phyloP scores from a whole-genome alignment of 2,329 filamentous ascomycete genomes.

The Sarocladium strictum region DNA sequence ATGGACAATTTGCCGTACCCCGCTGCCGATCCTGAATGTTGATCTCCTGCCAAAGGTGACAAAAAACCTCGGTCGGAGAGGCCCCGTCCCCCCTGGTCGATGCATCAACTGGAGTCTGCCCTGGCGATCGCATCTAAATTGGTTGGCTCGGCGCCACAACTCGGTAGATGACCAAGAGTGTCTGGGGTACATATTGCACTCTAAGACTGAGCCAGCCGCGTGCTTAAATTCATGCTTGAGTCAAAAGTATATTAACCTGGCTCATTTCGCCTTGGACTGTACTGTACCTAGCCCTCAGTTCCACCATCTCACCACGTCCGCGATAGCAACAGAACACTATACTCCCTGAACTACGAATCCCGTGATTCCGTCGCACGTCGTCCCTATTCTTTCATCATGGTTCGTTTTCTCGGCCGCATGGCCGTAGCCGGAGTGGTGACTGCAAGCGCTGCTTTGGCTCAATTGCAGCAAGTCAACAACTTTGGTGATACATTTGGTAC shows the following conservation, averaged over 20 bases:
- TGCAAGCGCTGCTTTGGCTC: constrained; percentile 1
- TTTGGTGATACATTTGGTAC: constrained; percentile 10
- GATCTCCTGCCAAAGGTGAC: constrained; percentile 5
- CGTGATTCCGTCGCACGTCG: too few species aligned
- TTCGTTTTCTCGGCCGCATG: not conserved
- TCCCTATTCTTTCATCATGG: not conserved
- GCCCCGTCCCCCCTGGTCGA: not conserved
- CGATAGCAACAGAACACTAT: too few species aligned
- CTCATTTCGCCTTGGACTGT: not conserved
- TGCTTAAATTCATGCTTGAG: not conserved
- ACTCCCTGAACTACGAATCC: too few species aligned
- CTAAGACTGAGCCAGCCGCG: not conserved
- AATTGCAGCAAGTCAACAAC: constrained; percentile 11
- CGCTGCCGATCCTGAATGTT: constrained; percentile 4
- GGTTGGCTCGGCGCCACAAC: constrained; percentile 2
- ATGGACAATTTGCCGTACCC: constrained; percentile 1
- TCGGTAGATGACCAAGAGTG: constrained; percentile 5
- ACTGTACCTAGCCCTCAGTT: too few species aligned
- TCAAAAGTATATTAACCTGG: not conserved
- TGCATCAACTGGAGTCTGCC: not conserved
- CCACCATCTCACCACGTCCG: too few species aligned
- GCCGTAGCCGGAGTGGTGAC: not conserved
- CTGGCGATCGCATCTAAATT: constrained; percentile 6
- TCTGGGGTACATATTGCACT: constrained; percentile 7
- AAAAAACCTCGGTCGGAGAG: not conserved